Base-by-base conservation (phyloP, 2,329 filamentous ascomycete species). In the Sporothrix globosa region DNA sequence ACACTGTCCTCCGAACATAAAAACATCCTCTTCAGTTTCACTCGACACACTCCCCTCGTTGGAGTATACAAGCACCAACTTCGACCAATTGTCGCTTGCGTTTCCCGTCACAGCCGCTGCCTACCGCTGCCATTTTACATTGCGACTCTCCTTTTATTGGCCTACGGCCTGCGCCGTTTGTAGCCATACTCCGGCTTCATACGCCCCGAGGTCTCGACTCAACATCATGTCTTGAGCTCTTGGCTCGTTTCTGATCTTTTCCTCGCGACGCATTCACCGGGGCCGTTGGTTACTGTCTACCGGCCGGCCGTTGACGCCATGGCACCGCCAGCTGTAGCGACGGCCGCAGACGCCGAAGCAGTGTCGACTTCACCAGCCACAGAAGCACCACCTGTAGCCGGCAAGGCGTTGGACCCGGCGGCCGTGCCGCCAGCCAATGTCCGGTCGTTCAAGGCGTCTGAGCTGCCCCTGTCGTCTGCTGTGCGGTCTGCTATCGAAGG, bases 401-500 rank as follows among this genome's bases (percentile, higher is more conserved):
- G 34, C n/a, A n/a, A 27, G 21, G 66, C 66, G 19, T 44, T 39
- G 21, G 52, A n/a, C 46, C 11, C 48, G 21, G 13, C 41, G 13
- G 14, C 53, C 44, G 52, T 48, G 17, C n/a, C 46, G 27, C 58
- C 61, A 4, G 34, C 63, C 0, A 14, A 41, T 5, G 34, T 69
- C 1, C 27, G 72, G 30, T 67, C 73, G 17, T 87, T 90, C 78
- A 92, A 92, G 78, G 87, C 91, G 3, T 90, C 90, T 0, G 92
- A 95, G 75, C 83, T 95, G 21, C 92, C 92, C 1, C 81, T 94
- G 24, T 87, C 91, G 5, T 90, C 90, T 3, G 86, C 88, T n/a
- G 92, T 92, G 68, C 86, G 91, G 73, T 86, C 87, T 1, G 89
- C 90, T 1, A 92, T 95, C 70, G 91, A 94, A 75, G 86, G 85